Conservation (phyloP, 768 basidiomycete genomes). For the Pleurotus sapidus region DNA sequence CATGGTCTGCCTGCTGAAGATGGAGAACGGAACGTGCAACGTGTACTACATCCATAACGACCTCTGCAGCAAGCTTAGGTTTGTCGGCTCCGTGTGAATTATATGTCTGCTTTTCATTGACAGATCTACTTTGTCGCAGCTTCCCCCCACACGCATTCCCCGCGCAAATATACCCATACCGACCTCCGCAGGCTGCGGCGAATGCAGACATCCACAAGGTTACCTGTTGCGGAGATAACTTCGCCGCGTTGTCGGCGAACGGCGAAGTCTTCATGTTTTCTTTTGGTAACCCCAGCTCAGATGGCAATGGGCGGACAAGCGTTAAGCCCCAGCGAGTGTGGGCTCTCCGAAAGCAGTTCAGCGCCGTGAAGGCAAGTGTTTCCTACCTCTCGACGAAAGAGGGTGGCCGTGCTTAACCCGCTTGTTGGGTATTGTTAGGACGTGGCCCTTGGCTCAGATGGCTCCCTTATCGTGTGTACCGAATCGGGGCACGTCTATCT, state of each 20-base stretch:
- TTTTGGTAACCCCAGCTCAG: constrained; percentile 32
- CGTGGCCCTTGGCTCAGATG: constrained; percentile 85
- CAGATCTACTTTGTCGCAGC: constrained; percentile 26
- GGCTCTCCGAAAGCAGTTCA: constrained; percentile 85
- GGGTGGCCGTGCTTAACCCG: not conserved
- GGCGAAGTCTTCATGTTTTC: constrained; percentile 91
- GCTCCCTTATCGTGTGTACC: constrained; percentile 88
- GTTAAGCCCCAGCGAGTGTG: constrained; percentile 89
- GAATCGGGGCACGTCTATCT: constrained; percentile 93
- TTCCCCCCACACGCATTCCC: constrained; percentile 82
- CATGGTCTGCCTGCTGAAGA: constrained; percentile 77
- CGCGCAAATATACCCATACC: constrained; percentile 71
- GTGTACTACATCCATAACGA: constrained; percentile 60
- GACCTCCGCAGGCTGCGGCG: constrained; percentile 73
- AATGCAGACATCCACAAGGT: constrained; percentile 78
- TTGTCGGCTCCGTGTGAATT: constrained; percentile 13
- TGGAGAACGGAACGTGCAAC: constrained; percentile 72
- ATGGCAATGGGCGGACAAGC: constrained; percentile 25
- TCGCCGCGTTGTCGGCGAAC: constrained; percentile 78
- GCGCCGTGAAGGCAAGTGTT: constrained; percentile 65
- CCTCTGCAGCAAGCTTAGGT: constrained; percentile 72
- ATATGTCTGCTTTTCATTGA: not conserved
- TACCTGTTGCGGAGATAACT: constrained; percentile 70
- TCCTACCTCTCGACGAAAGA: not conserved
- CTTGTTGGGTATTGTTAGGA: constrained; percentile 46